These are phyloP conservation scores for Ophiostoma novo-ulmi DNA, from an alignment of 2,329 filamentous ascomycete species.

Conservation along the genomic window DNA sequence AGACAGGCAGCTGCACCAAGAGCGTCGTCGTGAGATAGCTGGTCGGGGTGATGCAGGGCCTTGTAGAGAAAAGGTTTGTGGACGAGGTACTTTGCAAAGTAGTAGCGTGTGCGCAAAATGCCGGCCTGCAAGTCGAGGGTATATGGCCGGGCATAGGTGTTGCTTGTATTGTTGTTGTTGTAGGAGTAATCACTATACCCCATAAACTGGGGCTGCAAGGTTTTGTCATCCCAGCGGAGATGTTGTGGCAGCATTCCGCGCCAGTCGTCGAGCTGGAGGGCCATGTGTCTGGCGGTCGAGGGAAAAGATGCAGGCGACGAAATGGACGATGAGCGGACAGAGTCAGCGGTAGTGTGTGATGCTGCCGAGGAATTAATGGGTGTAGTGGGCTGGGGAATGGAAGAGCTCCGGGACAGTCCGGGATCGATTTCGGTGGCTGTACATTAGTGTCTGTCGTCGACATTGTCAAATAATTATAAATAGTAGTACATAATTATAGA, in stretches of 20 bases:
- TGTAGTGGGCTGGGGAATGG: constrained; percentile 25
- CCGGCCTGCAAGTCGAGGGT: constrained; percentile 54
- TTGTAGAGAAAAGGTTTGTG: constrained; percentile 57
- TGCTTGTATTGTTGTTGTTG: background rate
- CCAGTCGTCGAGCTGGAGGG: constrained; percentile 53
- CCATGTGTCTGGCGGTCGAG: constrained; percentile 34
- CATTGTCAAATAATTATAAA: background rate
- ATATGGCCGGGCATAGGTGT: constrained; percentile 31
- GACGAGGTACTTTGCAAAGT: constrained; percentile 54
- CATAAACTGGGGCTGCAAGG: constrained; percentile 37
- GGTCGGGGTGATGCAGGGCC: constrained; percentile 52
- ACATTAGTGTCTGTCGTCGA: background rate
- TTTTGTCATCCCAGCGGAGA: constrained; percentile 54
- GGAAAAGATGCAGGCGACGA: constrained; percentile 40
- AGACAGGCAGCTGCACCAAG: constrained; percentile 53
- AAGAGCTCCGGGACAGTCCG: background rate
- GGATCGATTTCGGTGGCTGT: background rate
- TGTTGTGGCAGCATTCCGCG: constrained; percentile 49
- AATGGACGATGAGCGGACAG: constrained; percentile 30
- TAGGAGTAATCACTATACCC: constrained; percentile 28
- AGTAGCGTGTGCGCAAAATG: constrained; percentile 53
- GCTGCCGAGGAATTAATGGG: background rate
- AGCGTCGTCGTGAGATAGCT: constrained; percentile 49
- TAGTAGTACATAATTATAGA: background rate
- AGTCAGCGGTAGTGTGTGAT: background rate